Percentiles rank a stretch among this genome's conserved stretches.
Conservation (phyloP, 2,329 filamentous ascomycete genomes). For the Neonectria punicea region DNA sequence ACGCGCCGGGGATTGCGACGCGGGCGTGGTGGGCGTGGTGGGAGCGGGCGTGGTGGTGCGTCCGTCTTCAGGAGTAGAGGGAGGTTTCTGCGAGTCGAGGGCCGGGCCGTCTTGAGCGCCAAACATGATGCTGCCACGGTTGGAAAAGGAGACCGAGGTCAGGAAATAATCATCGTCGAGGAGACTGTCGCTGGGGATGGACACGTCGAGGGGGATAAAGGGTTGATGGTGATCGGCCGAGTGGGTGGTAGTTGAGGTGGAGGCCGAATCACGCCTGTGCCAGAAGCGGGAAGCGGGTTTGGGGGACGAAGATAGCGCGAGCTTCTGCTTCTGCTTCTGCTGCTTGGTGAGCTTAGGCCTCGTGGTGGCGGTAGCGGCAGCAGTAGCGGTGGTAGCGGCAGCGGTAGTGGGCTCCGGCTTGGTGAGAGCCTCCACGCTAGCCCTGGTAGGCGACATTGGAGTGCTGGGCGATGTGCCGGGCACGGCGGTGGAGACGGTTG, state of each 20-base stretch:
- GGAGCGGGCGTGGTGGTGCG: constrained; percentile 36
- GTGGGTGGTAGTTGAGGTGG: constrained; percentile 40
- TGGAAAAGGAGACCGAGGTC: constrained; percentile 67
- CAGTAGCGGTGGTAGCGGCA: constrained; percentile 8
- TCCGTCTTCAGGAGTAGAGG: constrained; percentile 23
- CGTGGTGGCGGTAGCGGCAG: constrained; percentile 35
- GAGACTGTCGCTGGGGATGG: constrained; percentile 66
- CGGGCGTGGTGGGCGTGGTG: constrained; percentile 38
- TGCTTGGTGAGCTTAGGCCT: constrained; percentile 22
- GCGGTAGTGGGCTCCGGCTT: constrained; percentile 18
- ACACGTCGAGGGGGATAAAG: constrained; percentile 64
- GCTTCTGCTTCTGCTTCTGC: constrained; percentile 14
- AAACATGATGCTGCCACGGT: constrained; percentile 72
- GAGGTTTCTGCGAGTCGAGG: constrained; percentile 34
- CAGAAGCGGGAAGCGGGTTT: constrained; percentile 42
- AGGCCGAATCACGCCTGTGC: constrained; percentile 41
- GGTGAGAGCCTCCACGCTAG: constrained; percentile 10
- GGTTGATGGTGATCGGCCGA: constrained; percentile 43
- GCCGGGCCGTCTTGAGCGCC: constrained; percentile 54
- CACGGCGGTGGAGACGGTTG: constrained; percentile 27
- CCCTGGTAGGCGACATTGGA: not conserved
- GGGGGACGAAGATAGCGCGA: constrained; percentile 33
- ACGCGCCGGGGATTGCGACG: constrained; percentile 35
- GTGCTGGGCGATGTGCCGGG: constrained; percentile 17
- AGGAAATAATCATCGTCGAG: constrained; percentile 69